phyloP scores from a whole-genome alignment of 306 rosid species.

The Glycine latifolia region DNA sequence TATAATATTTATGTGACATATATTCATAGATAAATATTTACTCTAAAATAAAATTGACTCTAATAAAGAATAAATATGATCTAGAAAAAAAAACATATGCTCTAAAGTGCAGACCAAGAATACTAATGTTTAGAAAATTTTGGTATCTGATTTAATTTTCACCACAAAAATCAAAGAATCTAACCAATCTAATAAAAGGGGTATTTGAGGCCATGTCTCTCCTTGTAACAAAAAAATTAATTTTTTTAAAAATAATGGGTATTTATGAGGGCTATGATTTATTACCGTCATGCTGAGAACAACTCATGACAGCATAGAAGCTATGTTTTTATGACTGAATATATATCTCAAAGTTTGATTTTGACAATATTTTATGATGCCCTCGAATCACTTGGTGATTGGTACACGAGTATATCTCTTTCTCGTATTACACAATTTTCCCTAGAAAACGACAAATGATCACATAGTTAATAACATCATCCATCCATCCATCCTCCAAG shows the following conservation, averaged over 20 bases:
- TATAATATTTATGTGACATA: neutral
- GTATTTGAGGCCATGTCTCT: neutral
- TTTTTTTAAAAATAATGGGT: neutral
- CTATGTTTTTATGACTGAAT: neutral
- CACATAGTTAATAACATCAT: slow-evolving; percentile 50
- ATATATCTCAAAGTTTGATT: slow-evolving; percentile 37
- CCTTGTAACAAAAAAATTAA: no score
- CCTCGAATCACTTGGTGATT: slow-evolving; percentile 2
- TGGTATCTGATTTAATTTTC: neutral
- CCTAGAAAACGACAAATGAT: slow-evolving; percentile 41
- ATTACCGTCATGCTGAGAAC: slow-evolving; percentile 38
- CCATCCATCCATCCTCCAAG: slow-evolving; percentile 31
- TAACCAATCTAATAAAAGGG: slow-evolving; percentile 4
- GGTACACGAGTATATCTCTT: neutral
- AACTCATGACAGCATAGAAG: slow-evolving; percentile 35
- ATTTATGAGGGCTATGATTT: neutral
- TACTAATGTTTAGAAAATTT: neutral
- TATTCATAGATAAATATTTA: neutral
- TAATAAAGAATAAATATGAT: no score
- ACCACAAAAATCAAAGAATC: neutral
- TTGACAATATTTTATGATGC: slow-evolving; percentile 11
- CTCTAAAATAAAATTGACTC: no score
- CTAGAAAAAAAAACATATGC: no score
- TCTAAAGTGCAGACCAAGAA: neutral
- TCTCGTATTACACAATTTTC: slow-evolving; percentile 26